Base-by-base conservation (phyloP, 768 basidiomycete species). In the Mycena chlorophos region DNA sequence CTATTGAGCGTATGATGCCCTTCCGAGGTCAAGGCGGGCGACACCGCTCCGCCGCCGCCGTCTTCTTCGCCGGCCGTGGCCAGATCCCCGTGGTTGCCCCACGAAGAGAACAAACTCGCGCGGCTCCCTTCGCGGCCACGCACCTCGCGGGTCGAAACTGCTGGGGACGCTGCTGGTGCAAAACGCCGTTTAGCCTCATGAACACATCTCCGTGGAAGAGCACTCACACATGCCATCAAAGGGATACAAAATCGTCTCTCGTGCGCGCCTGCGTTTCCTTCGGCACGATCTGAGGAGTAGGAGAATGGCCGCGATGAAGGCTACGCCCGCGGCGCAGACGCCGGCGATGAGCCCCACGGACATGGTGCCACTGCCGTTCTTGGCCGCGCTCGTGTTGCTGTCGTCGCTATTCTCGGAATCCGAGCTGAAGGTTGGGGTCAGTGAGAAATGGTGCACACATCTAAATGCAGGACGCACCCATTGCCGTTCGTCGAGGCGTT, bases 31-130 rank as follows among this genome's bases (percentile, higher is more conserved):
- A 10, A 10, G 4, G 45, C 27, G 8, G 40, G 40, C 8, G 40
- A 42, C 14, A 42, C 13, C 8, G n/a, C 13, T 13, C 17, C 51
- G 4, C 26, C 19, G 22, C 51, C 51, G 54, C 47, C 52, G n/a
- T n/a, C n/a, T n/a, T 27, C 40, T 3, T 42, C 26, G 27, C 29
- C 50, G 5, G 55, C 54, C 12, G 49, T 52, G 1, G 51, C 28
- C 12, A 61, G 56, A 28, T 57, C 60, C 2, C 60, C 60, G 27
- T 52, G 56, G 29, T 61, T 61, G 25, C 60, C 60, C 60, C 60
- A 61, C 5, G 60, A 61, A 23, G 60, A 61, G 25, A 57, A 57
- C 19, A 40, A 31, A 47, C 60, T 61, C 14, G 60, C 45, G 2
- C 56, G 46, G 31, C 57, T 55, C 8, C 56, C 60, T 6, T 53